These are phyloP conservation scores for Xylariaceae sp. DNA, from an alignment of 2,329 filamentous ascomycete species.

Conservation along the genomic window DNA sequence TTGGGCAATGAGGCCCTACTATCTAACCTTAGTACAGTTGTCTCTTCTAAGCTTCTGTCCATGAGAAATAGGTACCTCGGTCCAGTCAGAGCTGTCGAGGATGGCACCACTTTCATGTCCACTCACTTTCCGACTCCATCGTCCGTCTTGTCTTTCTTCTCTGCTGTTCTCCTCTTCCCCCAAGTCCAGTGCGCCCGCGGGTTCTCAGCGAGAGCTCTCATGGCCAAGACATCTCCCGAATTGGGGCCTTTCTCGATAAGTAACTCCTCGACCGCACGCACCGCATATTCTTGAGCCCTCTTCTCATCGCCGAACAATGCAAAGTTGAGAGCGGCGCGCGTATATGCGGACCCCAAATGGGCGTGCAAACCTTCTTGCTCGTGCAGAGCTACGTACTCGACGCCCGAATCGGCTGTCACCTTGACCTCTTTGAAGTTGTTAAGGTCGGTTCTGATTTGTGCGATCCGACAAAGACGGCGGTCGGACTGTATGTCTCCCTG, in stretches of 20 bases:
- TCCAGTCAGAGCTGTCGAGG: too few relatives aligned
- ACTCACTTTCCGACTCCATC: too few relatives aligned
- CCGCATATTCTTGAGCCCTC: constrained; percentile 29
- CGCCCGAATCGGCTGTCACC: constrained; percentile 27
- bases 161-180: constrained; percentile 13
- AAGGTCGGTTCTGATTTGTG: constrained; percentile 25
- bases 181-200: constrained; percentile 18
- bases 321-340: constrained; percentile 35
- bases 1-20: too few relatives aligned
- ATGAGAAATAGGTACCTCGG: too few relatives aligned
- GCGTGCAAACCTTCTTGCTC: constrained; percentile 30
- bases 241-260: constrained; percentile 29
- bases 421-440: constrained; percentile 16
- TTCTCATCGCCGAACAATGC: constrained; percentile 33
- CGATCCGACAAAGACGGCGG: constrained; percentile 27
- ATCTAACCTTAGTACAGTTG: too few relatives aligned
- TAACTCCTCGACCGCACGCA: constrained; percentile 29
- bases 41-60: too few relatives aligned
- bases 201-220: constrained; percentile 30
- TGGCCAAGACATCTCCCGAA: constrained; percentile 26
- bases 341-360: constrained; percentile 32
- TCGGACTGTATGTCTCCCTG: constrained; percentile 27
- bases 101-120: too few relatives aligned
- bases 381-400: constrained; percentile 29
- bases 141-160: too few relatives aligned